phyloP scores from a whole-genome alignment of 257 asterid species.

The Forsythia suspensa region DNA sequence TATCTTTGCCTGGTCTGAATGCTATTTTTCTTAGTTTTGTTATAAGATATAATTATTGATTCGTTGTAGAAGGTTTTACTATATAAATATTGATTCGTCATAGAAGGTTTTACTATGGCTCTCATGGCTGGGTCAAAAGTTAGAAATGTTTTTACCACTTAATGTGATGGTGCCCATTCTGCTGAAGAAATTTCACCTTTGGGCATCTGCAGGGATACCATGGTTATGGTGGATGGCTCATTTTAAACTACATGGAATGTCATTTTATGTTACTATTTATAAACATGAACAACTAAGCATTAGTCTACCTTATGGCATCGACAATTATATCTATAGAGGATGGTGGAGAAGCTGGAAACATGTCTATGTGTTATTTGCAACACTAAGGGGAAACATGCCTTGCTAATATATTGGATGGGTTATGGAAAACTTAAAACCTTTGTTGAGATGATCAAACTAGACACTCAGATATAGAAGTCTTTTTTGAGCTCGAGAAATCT shows the following conservation, averaged over 20 bases:
- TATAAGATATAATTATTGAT: background rate
- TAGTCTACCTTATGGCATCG: background rate
- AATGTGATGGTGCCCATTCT: background rate
- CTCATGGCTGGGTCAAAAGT: background rate
- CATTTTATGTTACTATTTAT: background rate
- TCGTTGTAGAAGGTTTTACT: background rate
- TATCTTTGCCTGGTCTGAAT: background rate
- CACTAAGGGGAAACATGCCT: slow-evolving; percentile 13
- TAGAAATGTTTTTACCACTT: slow-evolving; percentile 3
- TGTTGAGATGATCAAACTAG: background rate
- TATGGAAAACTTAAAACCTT: background rate
- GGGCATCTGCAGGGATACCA: background rate
- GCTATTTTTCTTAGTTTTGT: slow-evolving; percentile 6
- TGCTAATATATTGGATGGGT: background rate
- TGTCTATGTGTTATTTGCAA: background rate
- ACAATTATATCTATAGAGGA: background rate
- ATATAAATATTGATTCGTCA: background rate
- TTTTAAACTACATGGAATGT: slow-evolving; percentile 8
- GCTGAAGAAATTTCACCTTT: background rate
- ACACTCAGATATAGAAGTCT: background rate
- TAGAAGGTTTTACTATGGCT: background rate
- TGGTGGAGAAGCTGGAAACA: background rate
- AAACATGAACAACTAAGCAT: background rate
- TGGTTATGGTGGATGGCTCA: background rate
- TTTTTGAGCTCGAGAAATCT: background rate